A percentile compares a stretch with the other conserved stretches of the same genome.
Evolutionary conservation across 75 land plant genomes (phyloP).

Genomic region (Cupressus sempervirens): DNA sequence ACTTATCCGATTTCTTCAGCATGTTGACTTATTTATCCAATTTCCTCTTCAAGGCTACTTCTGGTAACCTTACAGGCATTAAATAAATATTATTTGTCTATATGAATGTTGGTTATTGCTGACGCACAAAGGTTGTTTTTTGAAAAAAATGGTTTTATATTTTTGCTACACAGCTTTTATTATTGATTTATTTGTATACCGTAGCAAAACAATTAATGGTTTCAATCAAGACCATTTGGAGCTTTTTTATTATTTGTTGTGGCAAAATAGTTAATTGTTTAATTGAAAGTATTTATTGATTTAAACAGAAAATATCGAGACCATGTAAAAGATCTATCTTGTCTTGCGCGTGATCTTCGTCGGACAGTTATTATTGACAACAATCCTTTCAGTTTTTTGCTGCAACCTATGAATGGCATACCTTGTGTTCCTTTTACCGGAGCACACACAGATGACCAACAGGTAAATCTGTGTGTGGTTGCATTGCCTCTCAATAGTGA

Average conservation of each 20-base stretch:
- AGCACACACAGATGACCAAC: conserved; percentile 62
- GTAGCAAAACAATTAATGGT: neutral
- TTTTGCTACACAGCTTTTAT: neutral
- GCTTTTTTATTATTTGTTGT: neutral
- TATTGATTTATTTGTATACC: too few relatives aligned
- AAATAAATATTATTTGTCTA: neutral
- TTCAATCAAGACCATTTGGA: neutral
- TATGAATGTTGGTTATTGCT: neutral
- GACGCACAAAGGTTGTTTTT: neutral
- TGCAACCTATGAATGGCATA: conserved; percentile 86
- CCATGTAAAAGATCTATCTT: conserved; percentile 80
- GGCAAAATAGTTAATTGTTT: neutral
- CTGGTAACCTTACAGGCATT: neutral
- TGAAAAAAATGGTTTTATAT: neutral
- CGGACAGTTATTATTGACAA: conserved; percentile 83
- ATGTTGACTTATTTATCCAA: neutral
- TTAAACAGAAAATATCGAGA: conserved; percentile 62
- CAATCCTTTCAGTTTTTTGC: conserved; percentile 84
- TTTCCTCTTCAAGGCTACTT: neutral
- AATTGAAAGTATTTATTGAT: neutral
- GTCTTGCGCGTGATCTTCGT: conserved; percentile 53
- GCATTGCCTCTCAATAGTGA: neutral
- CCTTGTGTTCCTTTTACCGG: conserved; percentile 85
- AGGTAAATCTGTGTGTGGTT: conserved; percentile 30
- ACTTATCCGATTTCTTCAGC: neutral